Evolutionary conservation across 179 eudicot species (phyloP).

Genomic region (Spergularia azorica): DNA sequence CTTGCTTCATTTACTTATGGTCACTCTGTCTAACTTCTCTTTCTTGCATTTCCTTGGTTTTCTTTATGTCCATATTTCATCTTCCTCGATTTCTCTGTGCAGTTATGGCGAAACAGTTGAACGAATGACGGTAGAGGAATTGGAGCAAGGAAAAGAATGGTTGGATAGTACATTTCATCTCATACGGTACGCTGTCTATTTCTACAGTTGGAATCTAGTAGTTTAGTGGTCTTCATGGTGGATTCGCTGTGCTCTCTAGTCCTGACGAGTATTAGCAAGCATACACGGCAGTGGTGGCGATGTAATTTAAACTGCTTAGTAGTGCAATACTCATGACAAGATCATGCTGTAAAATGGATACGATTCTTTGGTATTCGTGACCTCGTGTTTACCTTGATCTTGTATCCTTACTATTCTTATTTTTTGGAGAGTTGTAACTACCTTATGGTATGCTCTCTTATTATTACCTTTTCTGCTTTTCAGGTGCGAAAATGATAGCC

Average conservation of each 20-base stretch:
- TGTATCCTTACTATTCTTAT: neutral
- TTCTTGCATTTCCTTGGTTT: neutral
- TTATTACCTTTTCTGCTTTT: slow-evolving; percentile 14
- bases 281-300: neutral
- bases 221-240: slow-evolving; percentile 1
- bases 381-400: neutral
- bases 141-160: slow-evolving; percentile 88
- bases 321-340: neutral
- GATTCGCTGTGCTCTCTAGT: neutral
- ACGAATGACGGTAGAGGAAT: slow-evolving; percentile 68
- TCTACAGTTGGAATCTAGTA: neutral
- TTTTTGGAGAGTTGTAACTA: slow-evolving; percentile 3
- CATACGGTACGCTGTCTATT: slow-evolving; percentile 55
- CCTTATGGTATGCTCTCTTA: neutral
- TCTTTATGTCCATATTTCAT: slow-evolving; percentile 9
- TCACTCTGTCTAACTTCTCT: neutral
- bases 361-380: neutral
- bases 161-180: slow-evolving; percentile 69
- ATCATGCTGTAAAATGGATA: neutral
- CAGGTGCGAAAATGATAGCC: slow-evolving; percentile 93
- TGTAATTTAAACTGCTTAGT: slow-evolving; percentile 4
- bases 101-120: slow-evolving; percentile 72
- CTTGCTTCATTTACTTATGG: neutral
- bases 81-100: neutral
- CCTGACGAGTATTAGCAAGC: neutral